Evolutionary conservation across 352 stramenopile species (phyloP).

Genomic region (Phytophthora fragariaefolia): DNA sequence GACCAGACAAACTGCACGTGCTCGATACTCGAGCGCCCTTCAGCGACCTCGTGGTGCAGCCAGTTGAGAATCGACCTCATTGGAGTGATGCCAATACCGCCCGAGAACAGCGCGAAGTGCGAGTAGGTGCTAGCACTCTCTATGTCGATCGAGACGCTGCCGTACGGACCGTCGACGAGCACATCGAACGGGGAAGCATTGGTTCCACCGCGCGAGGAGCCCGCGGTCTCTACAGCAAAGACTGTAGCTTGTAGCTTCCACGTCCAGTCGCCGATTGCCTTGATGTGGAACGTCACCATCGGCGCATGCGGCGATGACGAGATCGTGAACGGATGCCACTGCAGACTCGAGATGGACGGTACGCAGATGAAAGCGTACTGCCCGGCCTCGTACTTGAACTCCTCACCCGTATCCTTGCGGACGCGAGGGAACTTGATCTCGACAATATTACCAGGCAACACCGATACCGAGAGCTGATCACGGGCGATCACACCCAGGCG

Average conservation of each 20-base stretch:
- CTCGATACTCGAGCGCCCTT: slow-evolving; percentile 18
- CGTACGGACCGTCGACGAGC: slow-evolving; percentile 55
- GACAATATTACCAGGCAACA: slow-evolving; percentile 7
- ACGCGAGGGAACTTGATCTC: slow-evolving; percentile 28
- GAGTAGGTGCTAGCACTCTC: slow-evolving; percentile 11
- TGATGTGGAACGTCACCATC: slow-evolving; percentile 64
- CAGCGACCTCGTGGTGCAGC: slow-evolving; percentile 22
- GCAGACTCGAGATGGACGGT: slow-evolving; percentile 47
- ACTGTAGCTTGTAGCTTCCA: slow-evolving; percentile 33
- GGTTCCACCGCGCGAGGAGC: not conserved
- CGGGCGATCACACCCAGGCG: slow-evolving; percentile 16
- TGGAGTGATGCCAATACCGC: slow-evolving; percentile 18
- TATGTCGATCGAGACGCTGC: slow-evolving; percentile 18
- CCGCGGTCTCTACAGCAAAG: not conserved
- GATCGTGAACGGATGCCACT: slow-evolving; percentile 90
- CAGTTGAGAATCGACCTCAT: slow-evolving; percentile 28
- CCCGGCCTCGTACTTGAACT: slow-evolving; percentile 38
- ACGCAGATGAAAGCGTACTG: slow-evolving; percentile 48
- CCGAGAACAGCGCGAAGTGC: slow-evolving; percentile 19
- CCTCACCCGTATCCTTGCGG: slow-evolving; percentile 32
- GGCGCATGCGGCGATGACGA: slow-evolving; percentile 66
- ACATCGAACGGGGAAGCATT: slow-evolving; percentile 22
- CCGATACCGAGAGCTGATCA: slow-evolving; percentile 6
- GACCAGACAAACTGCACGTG: slow-evolving; percentile 51
- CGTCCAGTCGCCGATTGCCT: slow-evolving; percentile 61